phyloP scores from a whole-genome alignment of 2,329 filamentous ascomycete species.

The Leptographium galeiforme region DNA sequence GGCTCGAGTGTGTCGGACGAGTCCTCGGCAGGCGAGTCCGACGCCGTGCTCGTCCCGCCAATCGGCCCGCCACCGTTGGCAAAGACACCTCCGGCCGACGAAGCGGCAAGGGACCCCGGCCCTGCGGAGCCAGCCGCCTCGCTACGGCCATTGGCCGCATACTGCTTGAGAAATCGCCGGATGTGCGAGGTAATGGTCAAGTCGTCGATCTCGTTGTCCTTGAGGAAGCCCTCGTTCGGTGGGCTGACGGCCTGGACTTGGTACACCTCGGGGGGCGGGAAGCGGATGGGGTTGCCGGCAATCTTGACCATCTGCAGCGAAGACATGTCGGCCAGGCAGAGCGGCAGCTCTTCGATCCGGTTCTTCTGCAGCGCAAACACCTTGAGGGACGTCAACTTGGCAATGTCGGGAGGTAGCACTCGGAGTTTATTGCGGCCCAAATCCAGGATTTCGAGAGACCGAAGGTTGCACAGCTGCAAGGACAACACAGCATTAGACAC shows the following conservation, averaged over 20 bases:
- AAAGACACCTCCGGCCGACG: not conserved
- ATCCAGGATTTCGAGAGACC: conserved; percentile 82
- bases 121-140: conserved; percentile 7
- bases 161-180: conserved; percentile 45
- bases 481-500: not conserved
- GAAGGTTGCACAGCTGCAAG: conserved; percentile 66
- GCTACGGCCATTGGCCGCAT: conserved; percentile 32
- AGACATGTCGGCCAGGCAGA: conserved; percentile 77
- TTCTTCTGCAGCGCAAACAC: conserved; percentile 83
- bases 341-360: conserved; percentile 68
- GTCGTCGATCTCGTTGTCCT: conserved; percentile 52
- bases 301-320: conserved; percentile 83
- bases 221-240: conserved; percentile 38
- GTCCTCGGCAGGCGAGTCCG: conserved; percentile 44
- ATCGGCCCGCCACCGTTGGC: not conserved
- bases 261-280: conserved; percentile 59
- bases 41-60: conserved; percentile 8
- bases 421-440: conserved; percentile 78
- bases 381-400: conserved; percentile 70
- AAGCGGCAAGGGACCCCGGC: not conserved
- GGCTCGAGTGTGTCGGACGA: conserved; percentile 67
- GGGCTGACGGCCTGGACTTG: conserved; percentile 43
- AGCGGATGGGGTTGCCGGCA: conserved; percentile 73
- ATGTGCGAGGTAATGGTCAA: conserved; percentile 46
- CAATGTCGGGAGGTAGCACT: conserved; percentile 64